Evolutionary conservation across 139 green algal species (phyloP), one percentile per base, ranked within the genome.

Genomic region (Volvox reticuliferus): DNA sequence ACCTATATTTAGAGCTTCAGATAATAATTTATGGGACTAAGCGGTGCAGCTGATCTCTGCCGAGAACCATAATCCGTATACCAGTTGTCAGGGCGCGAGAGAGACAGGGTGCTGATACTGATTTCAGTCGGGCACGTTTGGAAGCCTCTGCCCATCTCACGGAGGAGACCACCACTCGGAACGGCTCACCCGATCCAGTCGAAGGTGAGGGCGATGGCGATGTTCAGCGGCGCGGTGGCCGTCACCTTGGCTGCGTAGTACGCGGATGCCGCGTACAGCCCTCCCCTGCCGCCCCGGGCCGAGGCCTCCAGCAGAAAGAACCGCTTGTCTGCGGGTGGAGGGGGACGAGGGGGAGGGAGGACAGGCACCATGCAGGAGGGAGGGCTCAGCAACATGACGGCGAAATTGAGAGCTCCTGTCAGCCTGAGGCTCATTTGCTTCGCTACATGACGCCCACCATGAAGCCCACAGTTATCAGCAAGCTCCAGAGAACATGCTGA

Each of bases 161-260:
- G n/a, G n/a, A n/a, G n/a, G n/a, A n/a, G n/a, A n/a, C n/a, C n/a
- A n/a, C n/a, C n/a, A n/a, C n/a, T n/a, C n/a, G n/a, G n/a, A n/a
- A 13, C 19, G n/a, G 0, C 92, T 26, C 91, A 94, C 65, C 71
- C 87, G 32, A 91, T 91, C 85, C 79, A 89, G 19, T 55, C 65
- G 80, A 93, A 95, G 0, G 69, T 67, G 30, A 95, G n/a, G 17
- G 93, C 90, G 61, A 95, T 95, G 26, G 94, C 16, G 12, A 93
- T 55, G 73, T 94, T 94, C 65, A 96, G 93, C 26, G 95, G 94
- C 20, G 95, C 20, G 14, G 88, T 94, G 26, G 90, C 79, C 5
- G 90, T 83, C 3, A 93, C 84, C 86, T 96, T 96, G 21, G 94
- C 93, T 2, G 77, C 22, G 84, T 96, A 95, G 90, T 96, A 96